phyloP scores from a whole-genome alignment of 768 basidiomycete genomes.

The Suillus hirtellus region DNA sequence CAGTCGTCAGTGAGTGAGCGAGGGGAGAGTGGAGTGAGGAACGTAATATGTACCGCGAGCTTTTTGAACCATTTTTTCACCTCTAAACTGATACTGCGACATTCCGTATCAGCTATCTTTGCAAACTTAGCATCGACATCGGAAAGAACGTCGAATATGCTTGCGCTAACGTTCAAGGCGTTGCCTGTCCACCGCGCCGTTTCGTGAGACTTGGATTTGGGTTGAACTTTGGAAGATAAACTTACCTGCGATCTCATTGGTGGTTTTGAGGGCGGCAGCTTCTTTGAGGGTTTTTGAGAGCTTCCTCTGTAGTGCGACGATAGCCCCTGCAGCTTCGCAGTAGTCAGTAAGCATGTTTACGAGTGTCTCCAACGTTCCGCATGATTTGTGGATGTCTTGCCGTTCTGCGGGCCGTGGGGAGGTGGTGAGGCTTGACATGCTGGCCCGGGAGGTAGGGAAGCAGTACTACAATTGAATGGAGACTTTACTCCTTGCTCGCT shows the following conservation, averaged over 20 bases:
- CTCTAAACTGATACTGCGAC: slow-evolving; percentile 59
- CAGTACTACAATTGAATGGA: background rate
- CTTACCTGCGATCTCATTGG: slow-evolving; percentile 63
- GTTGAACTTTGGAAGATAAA: slow-evolving; percentile 1
- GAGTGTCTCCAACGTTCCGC: slow-evolving; percentile 71
- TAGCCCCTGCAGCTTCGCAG: slow-evolving; percentile 64
- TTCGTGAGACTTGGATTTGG: background rate
- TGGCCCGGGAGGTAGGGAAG: background rate
- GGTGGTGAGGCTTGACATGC: slow-evolving; percentile 15
- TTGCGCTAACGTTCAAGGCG: slow-evolving; percentile 63
- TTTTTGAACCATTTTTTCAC: slow-evolving; percentile 89
- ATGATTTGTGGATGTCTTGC: slow-evolving; percentile 75
- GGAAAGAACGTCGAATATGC: slow-evolving; percentile 65
- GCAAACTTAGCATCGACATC: slow-evolving; percentile 77
- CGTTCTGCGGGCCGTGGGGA: slow-evolving; percentile 52
- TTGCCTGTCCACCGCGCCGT: slow-evolving; percentile 47
- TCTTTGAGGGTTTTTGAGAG: slow-evolving; percentile 71
- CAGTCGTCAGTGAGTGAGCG: background rate
- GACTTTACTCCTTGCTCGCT: background rate
- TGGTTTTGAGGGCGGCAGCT: slow-evolving; percentile 58
- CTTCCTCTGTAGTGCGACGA: slow-evolving; percentile 71
- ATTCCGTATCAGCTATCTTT: slow-evolving; percentile 75
- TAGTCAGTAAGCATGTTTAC: slow-evolving; percentile 71
- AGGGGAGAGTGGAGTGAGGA: slow-evolving; percentile 11
- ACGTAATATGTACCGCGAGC: slow-evolving; percentile 53